Evolutionary conservation across 179 eudicot genomes (phyloP), one percentile per base, ranked within the genome.

Genomic region (Actinidia arguta): DNA sequence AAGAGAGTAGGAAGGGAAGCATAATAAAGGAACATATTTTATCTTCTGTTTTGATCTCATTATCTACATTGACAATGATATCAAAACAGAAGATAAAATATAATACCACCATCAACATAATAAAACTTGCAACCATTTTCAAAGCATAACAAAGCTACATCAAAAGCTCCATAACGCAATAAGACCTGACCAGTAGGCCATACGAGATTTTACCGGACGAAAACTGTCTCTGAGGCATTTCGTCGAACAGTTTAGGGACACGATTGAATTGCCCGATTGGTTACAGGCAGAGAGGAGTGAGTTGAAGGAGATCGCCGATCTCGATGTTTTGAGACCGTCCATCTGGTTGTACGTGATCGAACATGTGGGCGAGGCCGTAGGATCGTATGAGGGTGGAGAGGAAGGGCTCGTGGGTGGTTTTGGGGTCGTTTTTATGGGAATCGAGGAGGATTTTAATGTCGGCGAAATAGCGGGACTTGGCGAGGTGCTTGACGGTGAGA

Each of bases 321-420:
- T 74, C 6, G 90, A 91, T 0, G 94, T 92, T 47, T 93, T 92
- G 18, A 94, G 78, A 24, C 87, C 88, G 22, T 90, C 93, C 97
- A 95, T 94, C 54, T 91, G 88, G 47, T 85, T 81, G 56, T 85
- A 94, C 95, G 20, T 91, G 85, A 51, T 89, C 90, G 75, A 83
- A 86, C 99, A 95, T 92, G 17, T 93, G 94, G 16, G 91, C 99
- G 36, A 80, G 59, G 18, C 99, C 98, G 62, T 93, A 95, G 55
- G 93, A 94, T 20, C 94, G 78, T 14, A 95, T 91, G 42, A 95
- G 85, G 46, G 92, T 84, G 11, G 93, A 86, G 7, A 95, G 81
- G 78, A 70, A 95, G 8, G 92, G 89, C 39, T 94, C 98, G 13
- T 91, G 79, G 10, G 82, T 87, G 73, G 92, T 86, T 62, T 90